Percentiles rank a stretch among this genome's conserved stretches.
phyloP scores from a whole-genome alignment of 352 stramenopile genomes.

The Globisporangium heterothallicum region DNA sequence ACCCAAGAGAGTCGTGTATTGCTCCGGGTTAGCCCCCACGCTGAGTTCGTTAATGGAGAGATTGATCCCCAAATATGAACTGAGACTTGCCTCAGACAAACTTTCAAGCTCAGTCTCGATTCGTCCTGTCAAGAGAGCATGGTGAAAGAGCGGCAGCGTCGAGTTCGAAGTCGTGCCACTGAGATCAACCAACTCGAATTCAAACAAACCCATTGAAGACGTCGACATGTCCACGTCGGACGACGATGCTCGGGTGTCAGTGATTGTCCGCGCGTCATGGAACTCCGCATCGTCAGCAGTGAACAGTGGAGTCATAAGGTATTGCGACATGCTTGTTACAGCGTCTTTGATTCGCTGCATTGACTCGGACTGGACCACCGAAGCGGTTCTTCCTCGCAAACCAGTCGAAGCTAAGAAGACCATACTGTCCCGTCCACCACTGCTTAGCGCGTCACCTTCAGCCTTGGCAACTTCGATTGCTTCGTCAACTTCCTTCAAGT shows the following conservation, averaged over 20 bases:
- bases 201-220: conserved; percentile 59
- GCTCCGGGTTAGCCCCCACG: conserved; percentile 44
- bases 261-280: conserved; percentile 61
- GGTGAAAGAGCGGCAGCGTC: conserved; percentile 63
- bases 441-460: conserved; percentile 43
- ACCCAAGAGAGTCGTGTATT: conserved; percentile 71
- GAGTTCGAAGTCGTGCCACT: conserved; percentile 59
- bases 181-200: conserved; percentile 84
- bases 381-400: conserved; percentile 13
- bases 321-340: conserved; percentile 69
- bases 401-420: conserved; percentile 38
- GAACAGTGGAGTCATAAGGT: conserved; percentile 72
- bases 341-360: conserved; percentile 56
- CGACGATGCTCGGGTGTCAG: conserved; percentile 22
- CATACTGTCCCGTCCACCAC: conserved; percentile 46
- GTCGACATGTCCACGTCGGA: conserved; percentile 44
- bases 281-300: conserved; percentile 81
- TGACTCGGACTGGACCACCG: conserved; percentile 23
- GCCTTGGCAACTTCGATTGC: conserved; percentile 62
- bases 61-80: conserved; percentile 61
- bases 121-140: conserved; percentile 66
- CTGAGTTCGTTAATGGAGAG: conserved; percentile 78
- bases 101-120: conserved; percentile 75
- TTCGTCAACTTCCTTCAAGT: conserved; percentile 69
- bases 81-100: conserved; percentile 48